These are phyloP conservation scores for Thecaphora thlaspeos DNA, from an alignment of 1,284 basidiomycete species.

Conservation along the genomic window DNA sequence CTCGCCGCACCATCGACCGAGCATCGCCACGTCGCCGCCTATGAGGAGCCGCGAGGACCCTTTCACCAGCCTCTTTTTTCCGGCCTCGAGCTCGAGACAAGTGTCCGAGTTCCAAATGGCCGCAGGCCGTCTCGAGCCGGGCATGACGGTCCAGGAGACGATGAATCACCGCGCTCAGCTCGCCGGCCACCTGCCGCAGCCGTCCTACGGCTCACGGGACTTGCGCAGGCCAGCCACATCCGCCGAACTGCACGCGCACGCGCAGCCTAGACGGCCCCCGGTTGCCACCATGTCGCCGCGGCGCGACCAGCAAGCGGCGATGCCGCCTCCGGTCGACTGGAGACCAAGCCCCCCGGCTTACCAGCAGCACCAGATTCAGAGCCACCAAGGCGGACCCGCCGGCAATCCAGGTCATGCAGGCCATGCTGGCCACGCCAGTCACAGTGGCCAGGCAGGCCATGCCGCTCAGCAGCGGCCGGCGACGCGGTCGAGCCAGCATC, in stretches of 20 bases:
- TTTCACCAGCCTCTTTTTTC: conserved; percentile 43
- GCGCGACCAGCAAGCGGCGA: no score
- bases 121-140: conserved; percentile 36
- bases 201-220: conserved; percentile 30
- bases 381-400: no score
- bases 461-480: no score
- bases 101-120: conserved; percentile 49
- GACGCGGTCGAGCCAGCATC: no score
- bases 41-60: conserved; percentile 40
- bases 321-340: no score
- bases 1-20: neutral
- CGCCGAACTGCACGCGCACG: no score
- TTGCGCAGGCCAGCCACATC: no score
- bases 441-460: no score
- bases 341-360: conserved; percentile 13
- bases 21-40: conserved; percentile 3
- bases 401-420: no score
- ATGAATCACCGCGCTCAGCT: conserved; percentile 5
- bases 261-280: no score
- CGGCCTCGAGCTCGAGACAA: conserved; percentile 47
- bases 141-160: conserved; percentile 52
- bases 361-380: neutral
- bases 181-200: conserved; percentile 6
- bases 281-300: no score
- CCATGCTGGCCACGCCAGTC: no score